A percentile compares a stretch with the other conserved stretches of the same genome.
These are phyloP conservation scores for Salvia hispanica DNA, from an alignment of 257 asterid species.

Conservation along the genomic window DNA sequence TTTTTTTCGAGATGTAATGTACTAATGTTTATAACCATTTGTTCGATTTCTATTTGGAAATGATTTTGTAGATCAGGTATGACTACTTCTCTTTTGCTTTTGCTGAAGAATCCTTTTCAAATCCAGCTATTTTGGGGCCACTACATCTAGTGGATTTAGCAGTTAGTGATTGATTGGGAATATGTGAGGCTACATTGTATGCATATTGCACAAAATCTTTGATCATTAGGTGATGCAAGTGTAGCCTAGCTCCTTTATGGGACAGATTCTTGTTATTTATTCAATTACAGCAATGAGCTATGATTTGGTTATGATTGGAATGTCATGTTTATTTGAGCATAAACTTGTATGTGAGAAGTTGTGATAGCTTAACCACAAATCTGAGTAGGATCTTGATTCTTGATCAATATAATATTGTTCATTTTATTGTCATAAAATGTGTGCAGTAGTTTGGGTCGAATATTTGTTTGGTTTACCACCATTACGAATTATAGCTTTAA, in stretches of 20 bases:
- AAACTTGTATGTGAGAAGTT: background rate
- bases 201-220: constrained; percentile 6
- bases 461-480: constrained; percentile 56
- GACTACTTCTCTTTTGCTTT: background rate
- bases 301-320: constrained; percentile 23
- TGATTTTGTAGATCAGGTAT: constrained; percentile 5
- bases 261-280: constrained; percentile 27
- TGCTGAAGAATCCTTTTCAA: constrained; percentile 2
- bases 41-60: background rate
- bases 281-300: constrained; percentile 16
- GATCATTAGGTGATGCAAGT: background rate
- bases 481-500: constrained; percentile 13
- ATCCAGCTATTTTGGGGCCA: constrained; percentile 24
- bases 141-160: constrained; percentile 12
- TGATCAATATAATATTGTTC: constrained; percentile 10
- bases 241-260: constrained; percentile 9
- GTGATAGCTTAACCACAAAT: constrained; percentile 36
- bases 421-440: constrained; percentile 24
- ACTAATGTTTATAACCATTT: background rate
- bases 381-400: constrained; percentile 39
- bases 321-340: constrained; percentile 17
- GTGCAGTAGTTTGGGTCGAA: constrained; percentile 43
- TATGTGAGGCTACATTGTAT: constrained; percentile 13
- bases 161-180: constrained; percentile 17
- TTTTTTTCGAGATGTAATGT: background rate